A percentile compares a stretch with the other conserved stretches of the same genome.
phyloP scores from a whole-genome alignment of 2,329 filamentous ascomycete genomes.

The Curvularia eragrostidis region DNA sequence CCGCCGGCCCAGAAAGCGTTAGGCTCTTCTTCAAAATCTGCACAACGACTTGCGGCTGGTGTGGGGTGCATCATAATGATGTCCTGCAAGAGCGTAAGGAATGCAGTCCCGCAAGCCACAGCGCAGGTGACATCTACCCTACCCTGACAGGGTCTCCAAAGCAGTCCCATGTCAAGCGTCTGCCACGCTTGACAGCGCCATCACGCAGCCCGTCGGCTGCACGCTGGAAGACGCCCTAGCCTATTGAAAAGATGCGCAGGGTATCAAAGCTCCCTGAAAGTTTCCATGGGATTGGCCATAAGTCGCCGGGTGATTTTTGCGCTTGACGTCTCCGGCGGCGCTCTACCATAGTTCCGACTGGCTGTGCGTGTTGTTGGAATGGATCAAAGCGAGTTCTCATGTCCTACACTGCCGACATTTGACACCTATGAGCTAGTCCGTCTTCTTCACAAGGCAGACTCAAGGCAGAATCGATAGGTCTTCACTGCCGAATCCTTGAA shows the following conservation, averaged over 20 bases:
- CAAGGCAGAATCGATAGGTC: not conserved
- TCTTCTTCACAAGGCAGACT: conserved; percentile 1
- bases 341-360: not conserved
- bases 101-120: not conserved
- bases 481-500: not conserved
- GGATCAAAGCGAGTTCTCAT: too few relatives aligned
- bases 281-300: not conserved
- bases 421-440: not conserved
- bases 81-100: not conserved
- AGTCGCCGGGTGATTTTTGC: not conserved
- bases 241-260: not conserved
- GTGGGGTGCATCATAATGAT: not conserved
- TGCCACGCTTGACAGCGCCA: not conserved
- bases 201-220: not conserved
- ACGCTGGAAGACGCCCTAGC: not conserved
- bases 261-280: not conserved
- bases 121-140: not conserved
- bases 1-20: not conserved
- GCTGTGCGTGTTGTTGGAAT: not conserved
- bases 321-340: not conserved
- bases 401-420: not conserved
- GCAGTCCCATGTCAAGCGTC: not conserved
- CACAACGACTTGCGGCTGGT: not conserved
- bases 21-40: not conserved
- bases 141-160: not conserved